Evolutionary conservation across 306 rosid genomes (phyloP).

Genomic region (Cucumis cinereus): DNA sequence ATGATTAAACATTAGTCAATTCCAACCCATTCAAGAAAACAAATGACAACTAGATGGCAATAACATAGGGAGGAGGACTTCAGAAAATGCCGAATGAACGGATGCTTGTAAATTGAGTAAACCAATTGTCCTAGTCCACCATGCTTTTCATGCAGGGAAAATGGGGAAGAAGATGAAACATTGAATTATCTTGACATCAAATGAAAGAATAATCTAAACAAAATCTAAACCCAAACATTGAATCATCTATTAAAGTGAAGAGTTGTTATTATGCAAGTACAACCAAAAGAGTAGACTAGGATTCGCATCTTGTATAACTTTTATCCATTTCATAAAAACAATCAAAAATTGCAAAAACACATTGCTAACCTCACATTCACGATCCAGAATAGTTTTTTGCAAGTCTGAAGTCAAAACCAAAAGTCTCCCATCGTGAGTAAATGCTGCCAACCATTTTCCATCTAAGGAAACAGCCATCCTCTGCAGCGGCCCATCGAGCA

Average conservation of each 20-base stretch:
- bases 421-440: slow-evolving; percentile 78
- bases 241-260: background rate
- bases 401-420: slow-evolving; percentile 69
- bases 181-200: background rate
- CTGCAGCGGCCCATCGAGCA: slow-evolving; percentile 72
- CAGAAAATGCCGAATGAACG: background rate
- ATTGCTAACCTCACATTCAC: slow-evolving; percentile 74
- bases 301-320: background rate
- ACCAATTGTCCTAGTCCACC: background rate
- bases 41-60: background rate
- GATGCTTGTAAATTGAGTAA: background rate
- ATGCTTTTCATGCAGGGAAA: background rate
- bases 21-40: slow-evolving; percentile 3
- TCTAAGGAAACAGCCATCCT: slow-evolving; percentile 83
- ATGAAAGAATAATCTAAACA: background rate
- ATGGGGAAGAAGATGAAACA: background rate
- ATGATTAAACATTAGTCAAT: background rate
- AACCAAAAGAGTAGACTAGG: background rate
- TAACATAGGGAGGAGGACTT: background rate
- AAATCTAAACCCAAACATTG: background rate
- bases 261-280: background rate
- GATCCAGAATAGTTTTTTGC: slow-evolving; percentile 57
- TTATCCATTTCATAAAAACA: background rate
- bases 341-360: background rate
- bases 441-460: slow-evolving; percentile 90